These are phyloP conservation scores for Cryphonectria japonica DNA, from an alignment of 2,329 filamentous ascomycete species.

Conservation along the genomic window DNA sequence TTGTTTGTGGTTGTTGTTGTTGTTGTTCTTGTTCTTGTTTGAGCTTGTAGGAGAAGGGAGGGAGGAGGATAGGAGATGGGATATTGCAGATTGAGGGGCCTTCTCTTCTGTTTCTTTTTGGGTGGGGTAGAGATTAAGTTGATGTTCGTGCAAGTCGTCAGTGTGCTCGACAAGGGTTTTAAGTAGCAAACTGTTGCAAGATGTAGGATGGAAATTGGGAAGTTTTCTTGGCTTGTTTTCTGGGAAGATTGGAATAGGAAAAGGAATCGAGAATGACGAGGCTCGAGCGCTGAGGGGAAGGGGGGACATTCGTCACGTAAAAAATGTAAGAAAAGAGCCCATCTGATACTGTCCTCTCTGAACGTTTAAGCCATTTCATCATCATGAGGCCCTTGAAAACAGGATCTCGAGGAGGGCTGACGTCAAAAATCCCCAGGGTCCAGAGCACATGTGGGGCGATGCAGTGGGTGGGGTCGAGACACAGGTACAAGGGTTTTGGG, in stretches of 20 bases:
- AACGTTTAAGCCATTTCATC: slow-evolving; percentile 18
- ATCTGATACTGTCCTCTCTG: no score
- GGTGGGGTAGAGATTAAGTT: no score
- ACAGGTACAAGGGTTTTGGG: not conserved
- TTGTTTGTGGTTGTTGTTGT: not conserved
- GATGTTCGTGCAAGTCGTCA: not conserved
- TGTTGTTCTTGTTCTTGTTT: not conserved
- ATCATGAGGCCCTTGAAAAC: slow-evolving; percentile 25
- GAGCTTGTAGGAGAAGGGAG: no score
- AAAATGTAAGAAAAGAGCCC: not conserved
- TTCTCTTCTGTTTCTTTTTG: no score
- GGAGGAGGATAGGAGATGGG: no score
- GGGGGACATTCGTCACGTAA: not conserved
- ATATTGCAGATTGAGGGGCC: no score
- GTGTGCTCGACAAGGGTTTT: not conserved
- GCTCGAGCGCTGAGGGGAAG: no score
- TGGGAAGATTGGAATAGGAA: not conserved
- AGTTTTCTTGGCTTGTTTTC: not conserved
- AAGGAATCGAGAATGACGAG: not conserved
- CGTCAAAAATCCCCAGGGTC: slow-evolving; percentile 25
- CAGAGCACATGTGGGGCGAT: not conserved
- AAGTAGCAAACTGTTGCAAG: no score
- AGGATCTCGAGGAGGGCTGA: slow-evolving; percentile 28
- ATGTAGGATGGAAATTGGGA: no score
- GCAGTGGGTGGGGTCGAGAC: not conserved